Conservation (phyloP, 768 basidiomycete genomes). For the Leucosporidium yakuticum region DNA sequence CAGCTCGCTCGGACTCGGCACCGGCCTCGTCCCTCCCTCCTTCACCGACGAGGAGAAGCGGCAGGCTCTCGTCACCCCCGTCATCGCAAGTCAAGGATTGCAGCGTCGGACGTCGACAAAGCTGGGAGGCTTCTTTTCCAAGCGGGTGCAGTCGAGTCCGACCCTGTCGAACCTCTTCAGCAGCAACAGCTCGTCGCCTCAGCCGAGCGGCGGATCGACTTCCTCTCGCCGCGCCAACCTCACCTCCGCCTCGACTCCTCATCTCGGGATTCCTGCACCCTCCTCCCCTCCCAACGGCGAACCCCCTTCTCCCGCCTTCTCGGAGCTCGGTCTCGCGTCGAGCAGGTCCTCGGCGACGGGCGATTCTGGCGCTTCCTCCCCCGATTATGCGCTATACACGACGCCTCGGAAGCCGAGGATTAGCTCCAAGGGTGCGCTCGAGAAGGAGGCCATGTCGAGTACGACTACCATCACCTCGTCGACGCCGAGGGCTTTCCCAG, state of each 20-base stretch:
- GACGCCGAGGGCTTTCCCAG: no score
- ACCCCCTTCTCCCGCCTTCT: not conserved
- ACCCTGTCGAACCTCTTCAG: conserved; percentile 16
- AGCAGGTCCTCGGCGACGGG: no score
- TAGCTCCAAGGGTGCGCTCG: no score
- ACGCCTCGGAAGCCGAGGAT: no score
- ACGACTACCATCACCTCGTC: no score
- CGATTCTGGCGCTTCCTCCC: no score
- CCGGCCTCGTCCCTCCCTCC: conserved; percentile 1
- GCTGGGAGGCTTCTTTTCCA: conserved; percentile 14
- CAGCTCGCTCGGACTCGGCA: conserved; percentile 21
- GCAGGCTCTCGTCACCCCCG: not conserved
- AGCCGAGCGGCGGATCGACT: conserved; percentile 1
- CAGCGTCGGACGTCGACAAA: conserved; percentile 20
- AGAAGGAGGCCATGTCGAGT: no score
- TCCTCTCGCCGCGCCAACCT: not conserved
- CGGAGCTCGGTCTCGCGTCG: no score
- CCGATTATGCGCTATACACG: no score
- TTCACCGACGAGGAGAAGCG: not conserved
- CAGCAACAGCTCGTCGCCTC: not conserved
- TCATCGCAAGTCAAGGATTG: conserved; percentile 9
- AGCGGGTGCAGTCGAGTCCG: conserved; percentile 14
- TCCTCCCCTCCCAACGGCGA: not conserved
- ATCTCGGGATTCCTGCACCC: conserved; percentile 7
- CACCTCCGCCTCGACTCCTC: conserved; percentile 8